Evolutionary conservation across 2,329 filamentous ascomycete genomes (phyloP).

Genomic region (Ilyonectria destructans): DNA sequence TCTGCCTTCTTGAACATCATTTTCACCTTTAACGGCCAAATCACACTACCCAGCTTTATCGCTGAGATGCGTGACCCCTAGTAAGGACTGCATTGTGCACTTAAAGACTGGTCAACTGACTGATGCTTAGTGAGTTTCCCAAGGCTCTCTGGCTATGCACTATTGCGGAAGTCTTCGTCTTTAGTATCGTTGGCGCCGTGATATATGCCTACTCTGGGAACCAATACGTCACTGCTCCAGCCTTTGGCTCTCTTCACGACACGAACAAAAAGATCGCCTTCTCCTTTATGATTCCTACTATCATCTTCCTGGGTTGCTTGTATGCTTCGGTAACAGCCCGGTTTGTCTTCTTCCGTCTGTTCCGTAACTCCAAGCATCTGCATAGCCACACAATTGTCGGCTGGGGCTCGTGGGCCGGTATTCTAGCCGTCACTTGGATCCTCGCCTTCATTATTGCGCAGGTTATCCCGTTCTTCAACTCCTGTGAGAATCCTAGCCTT

Average conservation of each 20-base stretch:
- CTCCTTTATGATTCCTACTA: slow-evolving; percentile 94
- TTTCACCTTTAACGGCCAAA: slow-evolving; percentile 97
- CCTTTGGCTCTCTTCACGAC: slow-evolving; percentile 86
- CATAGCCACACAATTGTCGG: slow-evolving; percentile 84
- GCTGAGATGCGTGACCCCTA: slow-evolving; percentile 86
- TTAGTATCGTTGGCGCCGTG: slow-evolving; percentile 84
- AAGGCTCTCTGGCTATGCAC: slow-evolving; percentile 94
- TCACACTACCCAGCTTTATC: slow-evolving; percentile 94
- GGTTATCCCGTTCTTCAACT: slow-evolving; percentile 93
- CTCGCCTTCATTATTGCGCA: slow-evolving; percentile 91
- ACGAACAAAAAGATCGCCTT: slow-evolving; percentile 90
- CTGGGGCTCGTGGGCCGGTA: slow-evolving; percentile 84
- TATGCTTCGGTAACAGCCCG: slow-evolving; percentile 92
- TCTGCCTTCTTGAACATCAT: slow-evolving; percentile 95
- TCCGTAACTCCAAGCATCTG: slow-evolving; percentile 84
- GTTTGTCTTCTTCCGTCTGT: slow-evolving; percentile 92
- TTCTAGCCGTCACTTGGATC: slow-evolving; percentile 78
- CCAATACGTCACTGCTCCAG: slow-evolving; percentile 89
- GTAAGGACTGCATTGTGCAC: too few species aligned
- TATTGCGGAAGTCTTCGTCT: slow-evolving; percentile 87
- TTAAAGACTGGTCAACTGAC: background rate
- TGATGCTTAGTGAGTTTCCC: slow-evolving; percentile 79
- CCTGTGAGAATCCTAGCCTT: too few species aligned
- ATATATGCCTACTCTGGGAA: slow-evolving; percentile 89
- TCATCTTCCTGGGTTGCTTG: slow-evolving; percentile 91